These are phyloP conservation scores for Naegleria fowleri DNA, from an alignment of 208 protist species.

Conservation along the genomic window DNA sequence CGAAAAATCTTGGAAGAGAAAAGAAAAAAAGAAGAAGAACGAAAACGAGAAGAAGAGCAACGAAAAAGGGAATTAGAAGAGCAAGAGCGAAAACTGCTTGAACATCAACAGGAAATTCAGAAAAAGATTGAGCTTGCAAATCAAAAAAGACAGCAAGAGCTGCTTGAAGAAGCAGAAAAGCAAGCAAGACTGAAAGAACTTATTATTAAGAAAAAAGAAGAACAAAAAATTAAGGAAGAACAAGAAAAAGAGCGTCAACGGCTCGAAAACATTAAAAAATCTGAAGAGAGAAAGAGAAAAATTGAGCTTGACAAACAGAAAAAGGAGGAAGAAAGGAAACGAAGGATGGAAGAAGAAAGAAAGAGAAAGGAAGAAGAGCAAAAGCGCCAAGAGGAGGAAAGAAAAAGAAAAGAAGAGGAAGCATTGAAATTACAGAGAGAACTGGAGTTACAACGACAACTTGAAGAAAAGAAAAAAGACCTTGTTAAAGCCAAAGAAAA, in stretches of 20 bases:
- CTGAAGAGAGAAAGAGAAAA: conserved; percentile 21
- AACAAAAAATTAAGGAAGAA: conserved; percentile 25
- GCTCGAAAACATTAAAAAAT: not conserved
- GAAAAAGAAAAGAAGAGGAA: not conserved
- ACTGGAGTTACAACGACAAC: not conserved
- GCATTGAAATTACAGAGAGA: conserved; percentile 14
- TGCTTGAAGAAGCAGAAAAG: not conserved
- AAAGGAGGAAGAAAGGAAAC: conserved; percentile 12
- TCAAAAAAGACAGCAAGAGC: not conserved
- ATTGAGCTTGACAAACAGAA: conserved; percentile 21
- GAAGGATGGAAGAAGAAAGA: conserved; percentile 24
- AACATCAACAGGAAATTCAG: not conserved
- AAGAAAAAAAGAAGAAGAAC: conserved; percentile 27
- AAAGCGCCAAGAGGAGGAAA: not conserved
- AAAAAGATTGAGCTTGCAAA: not conserved
- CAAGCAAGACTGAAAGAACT: not conserved
- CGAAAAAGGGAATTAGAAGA: not conserved
- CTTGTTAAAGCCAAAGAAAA: not conserved
- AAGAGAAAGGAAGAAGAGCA: not conserved
- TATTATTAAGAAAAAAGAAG: conserved; percentile 22
- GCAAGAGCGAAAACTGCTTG: not conserved
- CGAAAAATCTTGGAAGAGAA: conserved; percentile 27
- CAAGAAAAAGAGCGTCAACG: not conserved
- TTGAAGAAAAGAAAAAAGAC: not conserved
- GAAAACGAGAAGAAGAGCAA: conserved; percentile 12